Evolutionary conservation across 345 rosid genomes (phyloP).

Genomic region (Boechera divaricarpa): DNA sequence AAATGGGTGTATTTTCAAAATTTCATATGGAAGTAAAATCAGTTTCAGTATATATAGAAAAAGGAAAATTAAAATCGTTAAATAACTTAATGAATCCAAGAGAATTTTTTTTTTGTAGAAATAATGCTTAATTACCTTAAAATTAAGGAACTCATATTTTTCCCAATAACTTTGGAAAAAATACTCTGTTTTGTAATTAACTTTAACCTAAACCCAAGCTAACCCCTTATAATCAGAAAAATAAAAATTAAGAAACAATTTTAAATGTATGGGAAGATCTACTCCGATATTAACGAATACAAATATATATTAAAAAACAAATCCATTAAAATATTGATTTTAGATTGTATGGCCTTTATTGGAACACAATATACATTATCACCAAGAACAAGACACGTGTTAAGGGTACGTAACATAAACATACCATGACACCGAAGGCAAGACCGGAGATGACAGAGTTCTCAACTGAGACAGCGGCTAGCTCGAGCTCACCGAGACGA

Average conservation of each 20-base stretch:
- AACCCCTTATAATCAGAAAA: neutral
- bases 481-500: slow-evolving; percentile 70
- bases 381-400: slow-evolving; percentile 19
- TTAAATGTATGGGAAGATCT: slow-evolving; percentile 10
- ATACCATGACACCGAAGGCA: slow-evolving; percentile 84
- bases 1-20: neutral
- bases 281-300: neutral
- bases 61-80: too few relatives aligned
- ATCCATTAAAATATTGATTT: neutral
- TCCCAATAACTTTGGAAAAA: neutral
- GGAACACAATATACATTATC: neutral
- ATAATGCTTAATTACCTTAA: neutral
- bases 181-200: neutral
- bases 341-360: slow-evolving; percentile 17
- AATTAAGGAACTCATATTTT: neutral
- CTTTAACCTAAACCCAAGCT: neutral
- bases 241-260: neutral
- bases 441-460: slow-evolving; percentile 91
- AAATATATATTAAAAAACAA: neutral
- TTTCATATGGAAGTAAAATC: neutral
- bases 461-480: slow-evolving; percentile 89
- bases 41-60: neutral
- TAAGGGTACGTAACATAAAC: slow-evolving; percentile 47
- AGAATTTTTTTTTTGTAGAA: neutral
- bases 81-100: neutral